A percentile compares a stretch with the other conserved stretches of the same genome.
Evolutionary conservation across 305 asterid genomes (phyloP).

Genomic region (Fraxinus sp.): DNA sequence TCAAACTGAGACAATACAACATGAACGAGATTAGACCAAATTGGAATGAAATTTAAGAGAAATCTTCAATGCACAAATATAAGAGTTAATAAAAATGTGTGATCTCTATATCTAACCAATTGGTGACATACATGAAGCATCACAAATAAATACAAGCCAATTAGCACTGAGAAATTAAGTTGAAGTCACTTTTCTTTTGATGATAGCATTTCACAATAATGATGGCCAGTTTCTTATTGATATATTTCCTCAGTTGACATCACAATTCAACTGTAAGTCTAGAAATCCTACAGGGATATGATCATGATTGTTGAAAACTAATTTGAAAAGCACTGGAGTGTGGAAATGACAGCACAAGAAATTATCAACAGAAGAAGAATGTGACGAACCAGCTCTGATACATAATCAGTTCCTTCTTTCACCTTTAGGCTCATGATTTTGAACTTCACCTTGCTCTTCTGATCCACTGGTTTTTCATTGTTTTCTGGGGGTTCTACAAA

Average conservation of each 20-base stretch:
- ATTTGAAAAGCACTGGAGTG: background rate
- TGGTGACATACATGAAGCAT: background rate
- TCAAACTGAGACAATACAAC: constrained; percentile 59
- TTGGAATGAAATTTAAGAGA: constrained; percentile 13
- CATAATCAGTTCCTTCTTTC: constrained; percentile 78
- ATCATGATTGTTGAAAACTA: background rate
- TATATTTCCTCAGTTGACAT: background rate
- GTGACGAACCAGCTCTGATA: constrained; percentile 72
- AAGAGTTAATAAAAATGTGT: background rate
- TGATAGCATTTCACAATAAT: background rate
- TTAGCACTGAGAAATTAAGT: background rate
- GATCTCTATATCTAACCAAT: constrained; percentile 1
- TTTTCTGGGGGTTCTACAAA: constrained; percentile 94
- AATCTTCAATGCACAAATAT: constrained; percentile 3
- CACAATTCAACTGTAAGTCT: background rate
- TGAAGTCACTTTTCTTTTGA: background rate
- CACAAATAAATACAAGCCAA: background rate
- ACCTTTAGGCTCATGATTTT: constrained; percentile 95
- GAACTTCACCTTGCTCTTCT: constrained; percentile 87
- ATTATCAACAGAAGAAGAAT: constrained; percentile 3
- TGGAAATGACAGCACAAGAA: background rate
- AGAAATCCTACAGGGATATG: background rate
- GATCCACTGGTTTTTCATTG: constrained; percentile 86
- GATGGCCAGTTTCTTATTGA: background rate
- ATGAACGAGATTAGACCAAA: constrained; percentile 19